phyloP scores from a whole-genome alignment of 169 alveolate genomes.

The Cryptosporidium tyzzeri region DNA sequence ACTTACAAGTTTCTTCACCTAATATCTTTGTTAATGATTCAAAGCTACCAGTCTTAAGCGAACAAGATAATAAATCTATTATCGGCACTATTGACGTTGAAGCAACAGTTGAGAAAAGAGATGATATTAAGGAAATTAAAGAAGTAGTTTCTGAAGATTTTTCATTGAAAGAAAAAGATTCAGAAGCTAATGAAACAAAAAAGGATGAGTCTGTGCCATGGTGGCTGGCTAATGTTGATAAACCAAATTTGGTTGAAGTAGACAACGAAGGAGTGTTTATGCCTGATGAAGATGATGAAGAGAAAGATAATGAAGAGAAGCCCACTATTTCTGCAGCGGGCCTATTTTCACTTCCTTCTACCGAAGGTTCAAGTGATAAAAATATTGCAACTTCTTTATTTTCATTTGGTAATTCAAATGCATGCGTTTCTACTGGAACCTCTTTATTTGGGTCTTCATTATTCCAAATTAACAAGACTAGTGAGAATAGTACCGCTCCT shows the following conservation, averaged over 20 bases:
- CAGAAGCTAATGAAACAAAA: constrained; percentile 2
- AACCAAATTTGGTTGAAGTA: constrained; percentile 62
- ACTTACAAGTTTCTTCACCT: not conserved
- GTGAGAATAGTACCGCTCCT: not conserved
- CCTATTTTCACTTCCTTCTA: constrained; percentile 8
- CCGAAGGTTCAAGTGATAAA: not conserved
- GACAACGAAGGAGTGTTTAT: constrained; percentile 57
- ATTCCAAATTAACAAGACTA: not conserved
- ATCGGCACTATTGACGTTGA: not conserved
- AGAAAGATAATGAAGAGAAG: constrained; percentile 16
- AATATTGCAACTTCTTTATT: not conserved
- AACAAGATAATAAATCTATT: not conserved
- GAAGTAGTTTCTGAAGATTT: not conserved
- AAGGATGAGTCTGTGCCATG: constrained; percentile 54
- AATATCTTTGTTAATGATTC: not conserved
- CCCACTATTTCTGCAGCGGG: not conserved
- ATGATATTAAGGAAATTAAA: constrained; percentile 31
- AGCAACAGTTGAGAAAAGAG: constrained; percentile 36
- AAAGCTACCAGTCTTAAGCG: not conserved
- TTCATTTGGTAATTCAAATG: constrained; percentile 5
- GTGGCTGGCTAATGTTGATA: constrained; percentile 69
- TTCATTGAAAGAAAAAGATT: not conserved
- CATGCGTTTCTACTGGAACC: not conserved
- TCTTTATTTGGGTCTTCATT: constrained; percentile 2
- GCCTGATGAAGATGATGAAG: constrained; percentile 38